These are phyloP conservation scores for Termitomyces heimii DNA, from an alignment of 768 basidiomycete species.

Conservation along the genomic window DNA sequence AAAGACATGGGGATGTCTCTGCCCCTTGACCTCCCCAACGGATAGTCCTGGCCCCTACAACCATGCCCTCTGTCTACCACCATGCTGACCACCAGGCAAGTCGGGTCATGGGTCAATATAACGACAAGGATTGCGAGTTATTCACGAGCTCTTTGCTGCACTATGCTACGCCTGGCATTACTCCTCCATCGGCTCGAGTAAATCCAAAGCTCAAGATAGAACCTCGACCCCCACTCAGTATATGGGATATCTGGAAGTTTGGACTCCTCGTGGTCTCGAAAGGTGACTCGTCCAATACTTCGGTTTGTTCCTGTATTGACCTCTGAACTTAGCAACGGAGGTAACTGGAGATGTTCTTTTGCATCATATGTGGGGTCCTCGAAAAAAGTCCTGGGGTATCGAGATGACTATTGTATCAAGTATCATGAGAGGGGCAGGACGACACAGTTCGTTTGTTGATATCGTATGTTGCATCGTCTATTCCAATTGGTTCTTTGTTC, in stretches of 20 bases:
- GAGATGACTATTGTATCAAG: slow-evolving; percentile 89
- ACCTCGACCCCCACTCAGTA: slow-evolving; percentile 45
- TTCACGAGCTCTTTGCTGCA: slow-evolving; percentile 35
- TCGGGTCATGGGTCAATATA: slow-evolving; percentile 2
- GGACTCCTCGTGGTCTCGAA: slow-evolving; percentile 60
- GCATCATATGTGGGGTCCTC: slow-evolving; percentile 83
- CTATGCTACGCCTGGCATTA: slow-evolving; percentile 62
- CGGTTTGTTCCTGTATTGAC: neutral
- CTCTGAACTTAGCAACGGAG: slow-evolving; percentile 29
- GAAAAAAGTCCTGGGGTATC: slow-evolving; percentile 88
- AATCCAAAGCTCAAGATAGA: slow-evolving; percentile 60
- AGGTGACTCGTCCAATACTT: slow-evolving; percentile 31
- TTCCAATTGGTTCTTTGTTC: neutral
- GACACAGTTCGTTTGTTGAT: slow-evolving; percentile 79
- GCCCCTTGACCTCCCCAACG: slow-evolving; percentile 1
- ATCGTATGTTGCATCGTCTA: slow-evolving; percentile 45
- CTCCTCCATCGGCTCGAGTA: slow-evolving; percentile 70
- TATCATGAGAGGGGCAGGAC: slow-evolving; percentile 78
- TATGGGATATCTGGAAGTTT: slow-evolving; percentile 73
- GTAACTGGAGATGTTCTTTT: slow-evolving; percentile 64
- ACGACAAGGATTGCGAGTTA: slow-evolving; percentile 15
- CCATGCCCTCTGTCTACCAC: slow-evolving; percentile 17
- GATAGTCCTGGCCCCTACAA: neutral
- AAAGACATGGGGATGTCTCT: slow-evolving; percentile 6
- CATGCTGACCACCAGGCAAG: slow-evolving; percentile 7